phyloP scores from a whole-genome alignment of 352 stramenopile species.

The Pythium rishiriense region DNA sequence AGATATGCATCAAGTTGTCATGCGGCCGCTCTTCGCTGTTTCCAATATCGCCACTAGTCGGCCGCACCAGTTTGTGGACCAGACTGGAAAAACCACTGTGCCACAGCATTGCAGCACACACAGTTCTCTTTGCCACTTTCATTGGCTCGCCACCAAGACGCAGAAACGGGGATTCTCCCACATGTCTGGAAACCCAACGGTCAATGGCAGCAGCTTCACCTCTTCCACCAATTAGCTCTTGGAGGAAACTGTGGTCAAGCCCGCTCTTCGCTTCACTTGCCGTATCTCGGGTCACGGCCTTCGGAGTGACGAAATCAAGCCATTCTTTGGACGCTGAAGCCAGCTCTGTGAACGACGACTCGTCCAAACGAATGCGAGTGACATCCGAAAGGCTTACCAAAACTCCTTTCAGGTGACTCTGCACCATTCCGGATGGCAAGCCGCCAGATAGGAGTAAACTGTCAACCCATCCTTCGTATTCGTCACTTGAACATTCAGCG shows the following conservation, averaged over 20 bases:
- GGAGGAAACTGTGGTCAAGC: slow-evolving; percentile 49
- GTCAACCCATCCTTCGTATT: slow-evolving; percentile 83
- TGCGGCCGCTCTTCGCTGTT: slow-evolving; percentile 78
- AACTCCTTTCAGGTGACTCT: slow-evolving; percentile 66
- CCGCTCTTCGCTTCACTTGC: slow-evolving; percentile 16
- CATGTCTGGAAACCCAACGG: slow-evolving; percentile 79
- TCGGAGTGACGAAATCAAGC: slow-evolving; percentile 63
- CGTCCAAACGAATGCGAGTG: slow-evolving; percentile 21
- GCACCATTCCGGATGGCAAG: slow-evolving; percentile 52
- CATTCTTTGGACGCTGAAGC: slow-evolving; percentile 49
- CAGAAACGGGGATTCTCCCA: slow-evolving; percentile 82
- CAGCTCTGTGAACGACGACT: slow-evolving; percentile 23
- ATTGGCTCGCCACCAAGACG: slow-evolving; percentile 80
- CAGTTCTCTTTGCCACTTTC: slow-evolving; percentile 82
- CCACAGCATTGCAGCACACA: slow-evolving; percentile 89
- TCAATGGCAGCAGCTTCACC: slow-evolving; percentile 63
- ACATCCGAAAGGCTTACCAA: slow-evolving; percentile 47
- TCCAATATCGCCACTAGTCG: slow-evolving; percentile 36
- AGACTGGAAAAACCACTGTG: slow-evolving; percentile 74
- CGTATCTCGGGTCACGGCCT: slow-evolving; percentile 29
- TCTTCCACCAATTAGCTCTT: slow-evolving; percentile 65
- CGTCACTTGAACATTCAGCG: slow-evolving; percentile 66
- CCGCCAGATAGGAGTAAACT: slow-evolving; percentile 77
- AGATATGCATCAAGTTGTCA: slow-evolving; percentile 91
- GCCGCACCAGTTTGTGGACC: slow-evolving; percentile 51